Evolutionary conservation across 306 rosid genomes (phyloP), one percentile per base, ranked within the genome.

Genomic region (Gastrolobium bilobum): DNA sequence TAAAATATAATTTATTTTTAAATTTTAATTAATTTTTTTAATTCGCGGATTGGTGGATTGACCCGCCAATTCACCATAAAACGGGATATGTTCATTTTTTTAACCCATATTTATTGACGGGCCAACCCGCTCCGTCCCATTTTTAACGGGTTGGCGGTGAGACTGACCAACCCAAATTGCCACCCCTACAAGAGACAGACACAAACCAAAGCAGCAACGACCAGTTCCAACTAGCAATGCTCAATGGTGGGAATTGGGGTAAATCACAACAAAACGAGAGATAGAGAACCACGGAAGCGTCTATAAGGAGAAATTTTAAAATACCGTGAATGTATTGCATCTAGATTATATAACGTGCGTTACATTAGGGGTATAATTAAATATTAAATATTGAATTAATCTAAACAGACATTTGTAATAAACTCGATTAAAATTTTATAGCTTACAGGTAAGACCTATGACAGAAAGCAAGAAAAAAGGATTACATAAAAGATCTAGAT

Each of bases 161-260:
- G n/a, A n/a, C n/a, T n/a, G n/a, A n/a, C n/a, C n/a, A n/a, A n/a
- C n/a, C n/a, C n/a, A n/a, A n/a, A n/a, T n/a, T n/a, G n/a, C n/a
- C n/a, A n/a, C n/a, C n/a, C n/a, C n/a, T n/a, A n/a, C n/a, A n/a
- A n/a, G n/a, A n/a, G n/a, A n/a, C n/a, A n/a, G n/a, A n/a, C n/a
- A n/a, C 76, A 38, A 37, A 71, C 26, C 48, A 31, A 38, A 39
- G 52, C 30, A n/a, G 54, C 38, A 71, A 39, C 77, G 39, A 39
- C 20, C 65, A 10, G 37, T 5, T 38, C 51, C 51, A 71, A 39
- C 66, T 4, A 54, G 54, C 77, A 11, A 72, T 26, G 26, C 54
- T 26, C 38, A 54, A 53, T 39, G 38, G 11, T 54, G 76, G 50
- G 35, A 37, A 52, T 37, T 52, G 44, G 56, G 2, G 44, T 10